Base-by-base conservation (phyloP, 2,329 filamentous ascomycete genomes). In the Trichoderma pleuroti region DNA sequence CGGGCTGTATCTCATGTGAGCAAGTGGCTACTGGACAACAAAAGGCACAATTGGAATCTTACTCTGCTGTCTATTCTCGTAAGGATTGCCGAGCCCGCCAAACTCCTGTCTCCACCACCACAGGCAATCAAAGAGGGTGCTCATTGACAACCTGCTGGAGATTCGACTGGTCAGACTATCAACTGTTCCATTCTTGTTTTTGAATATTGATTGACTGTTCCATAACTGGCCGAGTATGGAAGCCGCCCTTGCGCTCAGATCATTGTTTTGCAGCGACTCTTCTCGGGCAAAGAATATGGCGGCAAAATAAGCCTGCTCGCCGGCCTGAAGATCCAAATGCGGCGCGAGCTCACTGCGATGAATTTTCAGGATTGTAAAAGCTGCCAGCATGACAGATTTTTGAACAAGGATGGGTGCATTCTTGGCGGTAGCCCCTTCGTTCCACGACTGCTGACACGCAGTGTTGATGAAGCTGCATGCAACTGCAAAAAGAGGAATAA, bases 71-170 rank as follows among this genome's bases (percentile, higher is more conserved):
- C 32, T 68, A 57, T 11, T 73, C 71, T 59, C 54, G 30, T 73
- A 75, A 4, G 74, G 74, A 54, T 70, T 75, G 21, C 71, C 52
- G 30, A 71, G 61, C 5, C 73, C 74, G 4, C 65, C 73, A 67
- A 75, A 84, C 74, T 86, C 84, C 63, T 84, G 81, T 65, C 85
- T 82, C 86, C 86, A 88, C 61, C 85, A 82, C 85, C 85, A 87
- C 24, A 87, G 83, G 60, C 84, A 85, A 75, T 88, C 86, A 73
- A 86, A 87, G 2, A 87, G 81, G 10, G 87, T 81, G 62, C 84
- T 86, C 80, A 87, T 84, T 71, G 85, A 86, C 77, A 86, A 85
- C 18, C 86, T 80, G 65, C 84, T 86, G 24, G 85, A 82, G 18
- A 87, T 83, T 49, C 85, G 70, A 12, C 73, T 72, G 34, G 42